These are phyloP conservation scores for Bromus sterilis DNA, from an alignment of 176 grass and related monocot species.

Conservation along the genomic window DNA sequence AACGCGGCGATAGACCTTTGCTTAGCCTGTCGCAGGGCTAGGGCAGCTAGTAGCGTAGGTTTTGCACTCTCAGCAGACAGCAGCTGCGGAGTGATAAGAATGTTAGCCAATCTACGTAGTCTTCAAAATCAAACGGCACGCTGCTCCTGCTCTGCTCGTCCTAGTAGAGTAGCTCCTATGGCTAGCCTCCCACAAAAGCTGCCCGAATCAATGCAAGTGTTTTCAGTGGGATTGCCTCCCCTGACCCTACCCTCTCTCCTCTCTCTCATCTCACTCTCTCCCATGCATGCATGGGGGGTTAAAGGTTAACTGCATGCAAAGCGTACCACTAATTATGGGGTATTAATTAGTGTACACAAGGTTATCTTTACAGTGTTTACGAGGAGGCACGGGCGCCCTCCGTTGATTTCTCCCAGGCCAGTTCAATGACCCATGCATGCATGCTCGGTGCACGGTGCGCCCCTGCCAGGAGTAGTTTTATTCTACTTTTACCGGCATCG, in stretches of 20 bases:
- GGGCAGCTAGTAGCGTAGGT: neutral
- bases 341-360: slow-evolving; percentile 19
- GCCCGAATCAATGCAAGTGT: slow-evolving; percentile 48
- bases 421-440: slow-evolving; percentile 7
- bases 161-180: neutral
- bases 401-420: slow-evolving; percentile 80
- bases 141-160: neutral
- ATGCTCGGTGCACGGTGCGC: neutral
- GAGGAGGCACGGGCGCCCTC: slow-evolving; percentile 66
- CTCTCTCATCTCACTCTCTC: neutral
- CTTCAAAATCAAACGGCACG: slow-evolving; percentile 18
- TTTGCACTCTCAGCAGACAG: neutral
- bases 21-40: slow-evolving; percentile 5
- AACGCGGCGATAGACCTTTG: slow-evolving; percentile 19
- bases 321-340: slow-evolving; percentile 9
- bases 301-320: slow-evolving; percentile 20
- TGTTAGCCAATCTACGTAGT: slow-evolving; percentile 14
- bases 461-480: neutral
- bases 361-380: slow-evolving; percentile 45
- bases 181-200: slow-evolving; percentile 36
- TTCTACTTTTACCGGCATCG: neutral
- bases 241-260: neutral
- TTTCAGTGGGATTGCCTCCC: slow-evolving; percentile 46
- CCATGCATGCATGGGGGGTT: neutral
- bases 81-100: neutral